Conservation (phyloP, 1,284 basidiomycete species). For the Microbotryomycetes sp. region DNA sequence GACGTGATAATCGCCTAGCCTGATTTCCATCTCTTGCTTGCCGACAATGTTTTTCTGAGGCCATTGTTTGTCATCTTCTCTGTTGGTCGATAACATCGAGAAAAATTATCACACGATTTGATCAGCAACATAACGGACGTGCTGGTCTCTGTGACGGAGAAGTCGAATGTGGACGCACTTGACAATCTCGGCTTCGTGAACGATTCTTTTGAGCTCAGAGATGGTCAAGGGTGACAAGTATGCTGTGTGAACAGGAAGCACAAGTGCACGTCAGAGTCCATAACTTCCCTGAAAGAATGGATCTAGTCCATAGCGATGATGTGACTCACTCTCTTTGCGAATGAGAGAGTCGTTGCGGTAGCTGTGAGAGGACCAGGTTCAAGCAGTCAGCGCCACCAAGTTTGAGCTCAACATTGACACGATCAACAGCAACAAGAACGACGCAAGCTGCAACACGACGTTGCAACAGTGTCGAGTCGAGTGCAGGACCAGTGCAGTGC, state of each 20-base stretch:
- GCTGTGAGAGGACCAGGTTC: no score
- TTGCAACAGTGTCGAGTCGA: background rate
- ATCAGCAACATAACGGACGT: no score
- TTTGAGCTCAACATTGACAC: no score
- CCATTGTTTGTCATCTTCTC: conserved; percentile 97
- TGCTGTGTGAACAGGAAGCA: conserved; percentile 53
- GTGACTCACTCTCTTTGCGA: conserved; percentile 86
- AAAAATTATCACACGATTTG: conserved; percentile 5
- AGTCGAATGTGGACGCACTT: conserved; percentile 56
- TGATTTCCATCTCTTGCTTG: conserved; percentile 93
- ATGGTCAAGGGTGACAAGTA: conserved; percentile 87
- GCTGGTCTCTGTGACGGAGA: background rate
- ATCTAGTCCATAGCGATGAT: background rate
- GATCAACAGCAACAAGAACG: no score
- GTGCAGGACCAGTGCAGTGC: background rate
- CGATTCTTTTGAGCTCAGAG: conserved; percentile 87
- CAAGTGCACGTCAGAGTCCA: background rate
- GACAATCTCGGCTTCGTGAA: conserved; percentile 90
- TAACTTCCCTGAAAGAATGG: no score
- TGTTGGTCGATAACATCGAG: conserved; percentile 42
- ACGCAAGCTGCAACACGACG: no score
- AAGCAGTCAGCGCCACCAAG: no score
- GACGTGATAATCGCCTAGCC: conserved; percentile 90
- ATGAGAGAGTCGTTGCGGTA: conserved; percentile 96
- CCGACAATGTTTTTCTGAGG: conserved; percentile 98